Evolutionary conservation across 1,284 basidiomycete genomes (phyloP), one percentile per base, ranked within the genome.

Genomic region (Tylopilus sp.): DNA sequence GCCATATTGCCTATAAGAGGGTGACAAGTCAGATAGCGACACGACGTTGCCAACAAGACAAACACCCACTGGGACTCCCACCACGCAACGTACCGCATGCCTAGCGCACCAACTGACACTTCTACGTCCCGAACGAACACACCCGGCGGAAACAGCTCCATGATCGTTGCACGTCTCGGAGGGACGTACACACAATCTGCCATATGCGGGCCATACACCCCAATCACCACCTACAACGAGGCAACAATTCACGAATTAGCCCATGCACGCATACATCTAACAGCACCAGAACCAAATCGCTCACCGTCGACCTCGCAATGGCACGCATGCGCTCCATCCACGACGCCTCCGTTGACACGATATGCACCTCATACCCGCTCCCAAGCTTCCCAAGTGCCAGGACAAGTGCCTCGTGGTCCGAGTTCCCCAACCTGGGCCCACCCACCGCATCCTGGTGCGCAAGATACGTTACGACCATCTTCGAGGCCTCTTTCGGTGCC

Each of bases 121-220:
- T 85, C 80, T 58, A 82, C 79, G 60, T 91, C 87, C 43, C 77
- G 76, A n/a, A 78, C 75, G 64, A 89, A 93, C n/a, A 77, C 77
- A 4, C 77, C 76, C 28, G 78, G 69, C 15, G 82, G 85, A 72
- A 91, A 93, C 64, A 94, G 77, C 69, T 94, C 91, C 72, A 94
- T 82, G 26, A 87, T 62, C 3, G 79, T 78, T n/a, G 80, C 70
- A 33, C 73, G 73, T 5, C 71, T 65, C 11, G 77, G 80, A 38
- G 77, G 77, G 78, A 92, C 82, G 71, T 84, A 91, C 8, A 86
- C 66, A 38, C 79, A 70, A 59, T 91, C 87, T 39, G 86, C 75
- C 38, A 93, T 75, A 46, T 88, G 83, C 47, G 77, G 70, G 0
- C 89, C 87, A 59, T 86, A 78, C 4, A 85, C 82, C 34, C 88